Evolutionary conservation across 192 early-diverging fungal genomes (phyloP).

Genomic region (Mortierella alpina): DNA sequence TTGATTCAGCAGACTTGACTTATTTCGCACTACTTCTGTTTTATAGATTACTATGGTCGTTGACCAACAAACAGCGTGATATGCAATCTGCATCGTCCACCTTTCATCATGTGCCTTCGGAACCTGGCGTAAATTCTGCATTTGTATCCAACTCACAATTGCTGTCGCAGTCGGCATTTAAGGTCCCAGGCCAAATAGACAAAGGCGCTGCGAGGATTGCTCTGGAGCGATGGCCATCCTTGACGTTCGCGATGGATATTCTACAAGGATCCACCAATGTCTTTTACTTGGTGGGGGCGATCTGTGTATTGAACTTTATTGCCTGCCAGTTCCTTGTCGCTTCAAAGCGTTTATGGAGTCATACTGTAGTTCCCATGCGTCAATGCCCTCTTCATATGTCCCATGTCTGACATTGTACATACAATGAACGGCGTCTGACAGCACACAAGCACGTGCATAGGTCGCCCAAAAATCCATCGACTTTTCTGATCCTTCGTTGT

Average conservation of each 20-base stretch:
- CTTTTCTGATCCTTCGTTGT: no score
- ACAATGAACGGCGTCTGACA: no score
- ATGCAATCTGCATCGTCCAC: not conserved
- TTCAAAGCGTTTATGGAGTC: not conserved
- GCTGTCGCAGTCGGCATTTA: not conserved
- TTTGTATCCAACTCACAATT: not conserved
- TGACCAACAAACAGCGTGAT: not conserved
- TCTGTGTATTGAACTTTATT: slow-evolving; percentile 24
- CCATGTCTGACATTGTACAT: no score
- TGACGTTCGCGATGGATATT: not conserved
- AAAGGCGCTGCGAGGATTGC: not conserved
- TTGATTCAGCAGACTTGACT: not conserved
- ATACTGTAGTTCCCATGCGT: no score
- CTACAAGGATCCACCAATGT: slow-evolving; percentile 21
- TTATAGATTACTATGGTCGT: slow-evolving; percentile 3
- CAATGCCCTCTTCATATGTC: no score
- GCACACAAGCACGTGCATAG: no score
- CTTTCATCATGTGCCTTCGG: not conserved
- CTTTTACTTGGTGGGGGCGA: slow-evolving; percentile 27
- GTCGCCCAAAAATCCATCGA: no score
- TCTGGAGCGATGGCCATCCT: not conserved
- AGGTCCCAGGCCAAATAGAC: not conserved
- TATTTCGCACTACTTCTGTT: not conserved
- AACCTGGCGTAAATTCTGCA: not conserved
- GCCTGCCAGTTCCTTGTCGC: slow-evolving; percentile 15